A percentile compares a stretch with the other conserved stretches of the same genome.
These are phyloP conservation scores for Porogramme epimiltina DNA, from an alignment of 1,284 basidiomycete species.

Conservation along the genomic window DNA sequence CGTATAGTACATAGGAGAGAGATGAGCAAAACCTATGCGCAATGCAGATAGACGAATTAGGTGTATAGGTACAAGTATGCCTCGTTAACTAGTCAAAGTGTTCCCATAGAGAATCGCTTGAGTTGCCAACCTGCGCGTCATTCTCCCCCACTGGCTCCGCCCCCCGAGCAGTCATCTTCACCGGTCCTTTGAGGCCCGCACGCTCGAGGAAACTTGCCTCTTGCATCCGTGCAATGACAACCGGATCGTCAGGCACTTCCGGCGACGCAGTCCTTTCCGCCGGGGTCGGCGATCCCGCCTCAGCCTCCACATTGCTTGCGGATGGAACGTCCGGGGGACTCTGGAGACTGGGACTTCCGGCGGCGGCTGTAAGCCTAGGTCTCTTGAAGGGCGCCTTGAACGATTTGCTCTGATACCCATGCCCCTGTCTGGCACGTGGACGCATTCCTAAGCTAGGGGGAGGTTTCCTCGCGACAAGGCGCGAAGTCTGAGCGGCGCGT, in stretches of 20 bases:
- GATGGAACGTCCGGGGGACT: too few relatives aligned
- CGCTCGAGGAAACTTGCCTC: too few relatives aligned
- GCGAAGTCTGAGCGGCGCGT: not conserved
- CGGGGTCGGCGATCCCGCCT: not conserved
- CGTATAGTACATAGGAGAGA: too few relatives aligned
- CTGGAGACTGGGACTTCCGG: too few relatives aligned
- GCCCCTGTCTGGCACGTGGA: slow-evolving; percentile 1
- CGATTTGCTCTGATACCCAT: slow-evolving; percentile 5
- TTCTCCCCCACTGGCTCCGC: slow-evolving; percentile 13
- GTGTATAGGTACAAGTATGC: too few relatives aligned
- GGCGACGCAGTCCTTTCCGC: slow-evolving; percentile 6
- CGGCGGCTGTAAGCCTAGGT: not conserved
- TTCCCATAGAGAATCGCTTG: slow-evolving; percentile 18
- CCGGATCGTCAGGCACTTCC: slow-evolving; percentile 6
- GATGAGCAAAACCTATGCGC: too few relatives aligned
- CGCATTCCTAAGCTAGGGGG: slow-evolving; percentile 16
- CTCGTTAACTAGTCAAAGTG: slow-evolving; percentile 3
- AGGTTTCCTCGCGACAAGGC: slow-evolving; percentile 2
- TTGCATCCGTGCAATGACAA: not conserved
- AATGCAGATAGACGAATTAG: too few relatives aligned
- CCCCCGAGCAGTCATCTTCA: slow-evolving; percentile 14
- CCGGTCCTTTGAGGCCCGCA: not conserved
- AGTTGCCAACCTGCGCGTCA: slow-evolving; percentile 17
- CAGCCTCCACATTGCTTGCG: not conserved
- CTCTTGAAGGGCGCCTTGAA: slow-evolving; percentile 11